Base-by-base conservation (phyloP, 2,329 filamentous ascomycete species). In the Penicillium sp. region DNA sequence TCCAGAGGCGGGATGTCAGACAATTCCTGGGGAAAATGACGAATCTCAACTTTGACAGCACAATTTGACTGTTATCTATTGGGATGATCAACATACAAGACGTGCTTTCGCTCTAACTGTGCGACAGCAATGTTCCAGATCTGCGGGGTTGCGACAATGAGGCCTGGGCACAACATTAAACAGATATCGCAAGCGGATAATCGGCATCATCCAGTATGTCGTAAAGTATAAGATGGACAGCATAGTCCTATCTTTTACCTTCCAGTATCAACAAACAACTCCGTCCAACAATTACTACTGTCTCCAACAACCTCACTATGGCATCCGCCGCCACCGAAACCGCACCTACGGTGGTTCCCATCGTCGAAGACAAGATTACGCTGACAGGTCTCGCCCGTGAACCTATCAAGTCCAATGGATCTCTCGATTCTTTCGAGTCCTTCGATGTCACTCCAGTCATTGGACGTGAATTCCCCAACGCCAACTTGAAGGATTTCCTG, bases 381-480 rank as follows among this genome's bases (percentile, higher is more conserved):
- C 29, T 61, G 9, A 66, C 66, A 31, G 48, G 57, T 13, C 55
- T 58, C 13, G 61, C 62, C 15, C 60, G 61, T 31, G 62, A 67
- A 33, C 75, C 76, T 3, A 57, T 82, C 17, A 70, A 77, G 58
- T 68, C 72, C 13, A 72, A 62, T 10, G 79, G 78, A 17, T 65
- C 67, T 0, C 69, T 83, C 0, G 74, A 82, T 19, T 59, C 72
- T 12, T 81, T 76, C 57, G 71, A 79, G 15, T 77, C 69, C 9
- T 79, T 81, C 52, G 81, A 83, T 54, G 70, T 81, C 3, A 84
- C 81, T 2, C 80, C 81, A 8, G 72, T 78, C 19, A 82, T 83
- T 60, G 81, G 81, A 15, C 73, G 73, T 21, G 81, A 83, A 62
- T 83, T 77, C 44, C 71, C 74, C 1, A 69, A 70, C 15, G 73